These are phyloP conservation scores for Lichina pygmaea DNA, from an alignment of 495 filamentous ascomycete genomes.

Conservation along the genomic window DNA sequence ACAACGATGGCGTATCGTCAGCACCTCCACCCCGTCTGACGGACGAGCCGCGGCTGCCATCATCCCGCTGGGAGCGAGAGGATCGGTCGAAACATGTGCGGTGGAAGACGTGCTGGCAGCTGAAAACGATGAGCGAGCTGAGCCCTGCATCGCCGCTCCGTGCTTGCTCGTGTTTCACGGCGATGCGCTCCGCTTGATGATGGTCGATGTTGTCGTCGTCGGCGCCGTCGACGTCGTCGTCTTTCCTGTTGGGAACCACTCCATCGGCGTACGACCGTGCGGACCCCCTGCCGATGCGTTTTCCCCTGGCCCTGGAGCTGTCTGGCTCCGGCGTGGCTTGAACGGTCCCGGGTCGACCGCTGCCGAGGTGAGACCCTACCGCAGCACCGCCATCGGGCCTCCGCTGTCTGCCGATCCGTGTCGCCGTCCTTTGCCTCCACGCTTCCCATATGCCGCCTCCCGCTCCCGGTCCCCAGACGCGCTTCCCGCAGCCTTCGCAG, in stretches of 20 bases:
- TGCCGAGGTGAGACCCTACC: no score
- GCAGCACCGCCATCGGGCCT: no score
- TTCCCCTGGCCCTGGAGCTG: not conserved
- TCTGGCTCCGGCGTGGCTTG: not conserved
- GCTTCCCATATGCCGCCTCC: conserved; percentile 51
- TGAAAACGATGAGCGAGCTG: conserved; percentile 26
- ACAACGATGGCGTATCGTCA: no score
- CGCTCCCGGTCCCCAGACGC: conserved; percentile 76
- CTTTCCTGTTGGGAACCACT: not conserved
- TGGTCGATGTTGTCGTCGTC: not conserved
- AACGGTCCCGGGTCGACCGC: not conserved
- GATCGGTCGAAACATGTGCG: conserved; percentile 21
- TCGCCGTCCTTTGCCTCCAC: conserved; percentile 40
- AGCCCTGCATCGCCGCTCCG: conserved; percentile 8
- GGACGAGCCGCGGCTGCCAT: no score
- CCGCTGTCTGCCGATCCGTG: not conserved
- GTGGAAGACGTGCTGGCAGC: conserved; percentile 36
- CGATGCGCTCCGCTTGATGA: not conserved
- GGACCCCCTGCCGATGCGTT: not conserved
- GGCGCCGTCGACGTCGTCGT: not conserved
- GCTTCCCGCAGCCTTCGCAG: conserved; percentile 60
- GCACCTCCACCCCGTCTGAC: no score
- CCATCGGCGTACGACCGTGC: no score
- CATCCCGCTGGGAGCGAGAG: no score
- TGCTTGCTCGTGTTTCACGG: not conserved